phyloP scores from a whole-genome alignment of 2,329 filamentous ascomycete species.

The Cercospora brassicicola region DNA sequence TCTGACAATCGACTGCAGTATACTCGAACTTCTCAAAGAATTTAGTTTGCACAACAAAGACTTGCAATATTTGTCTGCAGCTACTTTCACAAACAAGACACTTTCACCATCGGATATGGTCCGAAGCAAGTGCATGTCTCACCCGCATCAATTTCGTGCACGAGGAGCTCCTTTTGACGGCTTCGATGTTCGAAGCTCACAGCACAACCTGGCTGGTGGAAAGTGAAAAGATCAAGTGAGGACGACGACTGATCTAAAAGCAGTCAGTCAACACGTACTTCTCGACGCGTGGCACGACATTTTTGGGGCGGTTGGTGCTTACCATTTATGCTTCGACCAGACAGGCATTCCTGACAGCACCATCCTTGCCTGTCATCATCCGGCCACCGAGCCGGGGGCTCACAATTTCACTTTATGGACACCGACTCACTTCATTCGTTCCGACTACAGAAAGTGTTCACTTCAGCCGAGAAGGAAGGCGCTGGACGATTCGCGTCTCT shows the following conservation, averaged over 20 bases:
- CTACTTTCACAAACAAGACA: background rate
- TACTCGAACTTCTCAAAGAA: too few relatives aligned
- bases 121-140: background rate
- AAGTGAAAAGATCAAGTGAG: background rate
- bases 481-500: background rate
- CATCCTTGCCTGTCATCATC: background rate
- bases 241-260: background rate
- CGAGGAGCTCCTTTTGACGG: too few relatives aligned
- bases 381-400: background rate
- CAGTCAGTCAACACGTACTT: background rate
- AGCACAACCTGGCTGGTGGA: too few relatives aligned
- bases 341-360: slow-evolving; percentile 4
- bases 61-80: too few relatives aligned
- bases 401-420: background rate
- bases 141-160: background rate
- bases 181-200: too few relatives aligned
- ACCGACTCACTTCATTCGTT: background rate
- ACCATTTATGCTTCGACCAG: background rate
- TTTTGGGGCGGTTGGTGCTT: background rate
- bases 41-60: background rate
- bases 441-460: background rate
- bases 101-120: background rate
- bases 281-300: background rate
- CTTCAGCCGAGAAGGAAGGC: background rate
- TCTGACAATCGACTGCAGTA: too few relatives aligned